Conservation (phyloP, 495 filamentous ascomycete genomes). For the Beverwykella pulmonaria region DNA sequence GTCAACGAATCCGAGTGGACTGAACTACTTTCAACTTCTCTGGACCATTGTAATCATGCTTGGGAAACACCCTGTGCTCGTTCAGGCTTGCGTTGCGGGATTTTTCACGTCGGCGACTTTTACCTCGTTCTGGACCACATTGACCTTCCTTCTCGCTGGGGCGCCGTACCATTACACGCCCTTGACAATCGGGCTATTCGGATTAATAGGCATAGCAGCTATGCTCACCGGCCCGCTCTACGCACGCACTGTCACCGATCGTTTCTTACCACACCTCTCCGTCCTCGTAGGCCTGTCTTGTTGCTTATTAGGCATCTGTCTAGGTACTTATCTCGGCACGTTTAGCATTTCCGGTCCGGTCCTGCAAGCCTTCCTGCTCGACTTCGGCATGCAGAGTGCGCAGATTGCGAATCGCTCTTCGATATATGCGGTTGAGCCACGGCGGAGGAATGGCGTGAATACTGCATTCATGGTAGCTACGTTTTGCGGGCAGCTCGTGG, state of each 20-base stretch:
- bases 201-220: slow-evolving; percentile 71
- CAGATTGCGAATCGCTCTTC: slow-evolving; percentile 74
- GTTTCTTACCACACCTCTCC: slow-evolving; percentile 65
- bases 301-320: slow-evolving; percentile 62
- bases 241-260: slow-evolving; percentile 70
- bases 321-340: slow-evolving; percentile 77
- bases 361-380: slow-evolving; percentile 70
- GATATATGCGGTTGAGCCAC: slow-evolving; percentile 72
- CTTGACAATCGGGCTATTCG: slow-evolving; percentile 74
- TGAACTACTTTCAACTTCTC: slow-evolving; percentile 70
- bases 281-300: slow-evolving; percentile 64
- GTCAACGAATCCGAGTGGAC: slow-evolving; percentile 63
- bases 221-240: slow-evolving; percentile 69
- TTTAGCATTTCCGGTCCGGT: slow-evolving; percentile 75
- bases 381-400: slow-evolving; percentile 72
- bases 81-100: slow-evolving; percentile 65
- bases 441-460: slow-evolving; percentile 75
- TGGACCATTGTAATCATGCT: slow-evolving; percentile 64
- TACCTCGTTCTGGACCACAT: slow-evolving; percentile 79
- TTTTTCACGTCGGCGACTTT: slow-evolving; percentile 61
- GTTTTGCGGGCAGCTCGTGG: slow-evolving; percentile 76
- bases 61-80: slow-evolving; percentile 64
- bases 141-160: slow-evolving; percentile 74
- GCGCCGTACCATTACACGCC: slow-evolving; percentile 69
- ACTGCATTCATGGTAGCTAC: slow-evolving; percentile 79